Evolutionary conservation across 2,329 filamentous ascomycete species (phyloP), one percentile per base, ranked within the genome.

Genomic region (Aureobasidium namibiae): DNA sequence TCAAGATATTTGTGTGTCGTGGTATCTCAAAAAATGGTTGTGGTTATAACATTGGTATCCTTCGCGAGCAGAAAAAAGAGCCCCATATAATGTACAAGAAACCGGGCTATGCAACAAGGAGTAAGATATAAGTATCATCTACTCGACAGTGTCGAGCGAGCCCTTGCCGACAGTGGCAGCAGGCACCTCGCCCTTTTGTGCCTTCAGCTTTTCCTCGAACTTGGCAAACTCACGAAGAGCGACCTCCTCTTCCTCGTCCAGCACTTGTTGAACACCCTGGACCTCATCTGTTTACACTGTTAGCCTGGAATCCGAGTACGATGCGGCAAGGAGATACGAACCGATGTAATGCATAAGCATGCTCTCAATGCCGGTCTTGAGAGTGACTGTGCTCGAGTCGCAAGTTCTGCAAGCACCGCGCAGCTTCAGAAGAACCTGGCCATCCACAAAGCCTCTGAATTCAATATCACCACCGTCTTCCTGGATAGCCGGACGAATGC

Each of bases 381-480:
- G 75, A 31, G 94, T 99, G 36, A 96, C 92, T 0, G 94, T 97
- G 72, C 92, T 96, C 46, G 90, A 95, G 73, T 97, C 94, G 73
- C 94, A 99, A 21, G 92, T 97, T 65, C 94, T 82, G 74, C 94
- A 99, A 21, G 94, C 94, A 16, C 94, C 94, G 50, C 92, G 82
- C 67, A 99, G 75, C 80, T 96, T 96, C 68, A 73, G 58, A 61
- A 72, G 60, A 1, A 73, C 94, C 63, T 87, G 82, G 0, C 94
- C 94, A 66, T 90, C 82, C 3, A 61, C 54, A 68, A 97, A 97
- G 1, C 92, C 92, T 18, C 89, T 81, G 72, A 92, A 95, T 73
- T 99, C 94, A 68, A 99, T 97, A 72, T 99, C 94, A 46, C 94
- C 94, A 49, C 94, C 94, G 66, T 99, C 94, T 72, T 97, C 94